Evolutionary conservation across 1,139 yeast species (phyloP).

Genomic region (Sporopachydermia cereana): DNA sequence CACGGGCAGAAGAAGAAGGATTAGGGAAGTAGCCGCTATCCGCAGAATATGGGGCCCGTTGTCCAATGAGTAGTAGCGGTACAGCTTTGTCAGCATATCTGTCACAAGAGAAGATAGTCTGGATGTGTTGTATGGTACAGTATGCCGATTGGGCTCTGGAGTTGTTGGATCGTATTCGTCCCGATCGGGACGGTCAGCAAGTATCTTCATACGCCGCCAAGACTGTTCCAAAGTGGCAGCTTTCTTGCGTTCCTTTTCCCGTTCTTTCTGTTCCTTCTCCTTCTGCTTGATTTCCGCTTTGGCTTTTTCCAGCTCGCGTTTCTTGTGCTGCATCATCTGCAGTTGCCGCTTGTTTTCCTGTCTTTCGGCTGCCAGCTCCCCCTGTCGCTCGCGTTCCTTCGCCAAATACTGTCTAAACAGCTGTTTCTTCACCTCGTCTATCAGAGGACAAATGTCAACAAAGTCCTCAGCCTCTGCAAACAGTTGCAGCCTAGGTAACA

Average conservation of each 20-base stretch:
- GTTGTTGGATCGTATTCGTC: not conserved
- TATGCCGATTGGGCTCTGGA: too few relatives aligned
- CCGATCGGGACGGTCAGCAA: not conserved
- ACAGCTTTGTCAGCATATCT: not conserved
- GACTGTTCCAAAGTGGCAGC: not conserved
- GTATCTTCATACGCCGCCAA: not conserved
- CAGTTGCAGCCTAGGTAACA: conserved; percentile 1
- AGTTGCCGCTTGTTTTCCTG: not conserved
- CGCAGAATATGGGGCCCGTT: not conserved
- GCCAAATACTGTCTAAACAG: not conserved
- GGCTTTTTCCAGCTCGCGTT: not conserved
- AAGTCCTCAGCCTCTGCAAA: conserved; percentile 7
- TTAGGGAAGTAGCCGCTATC: not conserved
- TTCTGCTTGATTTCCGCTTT: not conserved
- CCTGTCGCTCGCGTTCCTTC: not conserved
- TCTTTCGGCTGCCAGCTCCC: not conserved
- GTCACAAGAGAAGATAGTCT: not conserved
- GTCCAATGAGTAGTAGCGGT: not conserved
- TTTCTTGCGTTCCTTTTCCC: not conserved
- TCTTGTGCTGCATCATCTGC: not conserved
- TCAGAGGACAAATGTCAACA: conserved; percentile 4
- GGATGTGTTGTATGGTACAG: too few relatives aligned
- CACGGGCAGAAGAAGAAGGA: not conserved
- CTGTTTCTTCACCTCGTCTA: conserved; percentile 23
- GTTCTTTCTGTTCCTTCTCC: not conserved